Conservation (phyloP, 805 yeast species). For the Schwanniomyces sp. region DNA sequence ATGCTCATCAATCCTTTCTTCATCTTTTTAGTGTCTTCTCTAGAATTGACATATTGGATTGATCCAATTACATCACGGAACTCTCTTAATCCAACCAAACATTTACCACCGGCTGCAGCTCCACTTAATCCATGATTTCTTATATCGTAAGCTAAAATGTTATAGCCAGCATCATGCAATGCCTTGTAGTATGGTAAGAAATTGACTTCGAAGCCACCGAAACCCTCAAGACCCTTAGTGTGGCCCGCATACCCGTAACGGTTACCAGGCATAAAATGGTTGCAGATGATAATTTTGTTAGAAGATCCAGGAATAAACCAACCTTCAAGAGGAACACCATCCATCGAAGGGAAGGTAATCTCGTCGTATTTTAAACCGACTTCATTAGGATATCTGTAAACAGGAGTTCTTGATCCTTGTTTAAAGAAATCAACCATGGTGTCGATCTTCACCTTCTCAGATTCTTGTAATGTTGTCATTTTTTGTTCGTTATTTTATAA, state of each 20-base stretch:
- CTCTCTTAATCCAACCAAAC: constrained; percentile 2
- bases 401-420: constrained; percentile 2
- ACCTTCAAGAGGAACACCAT: constrained; percentile 5
- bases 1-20: constrained; percentile 3
- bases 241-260: constrained; percentile 6
- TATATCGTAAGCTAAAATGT: constrained; percentile 4
- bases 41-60: constrained; percentile 3
- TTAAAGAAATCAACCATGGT: not conserved
- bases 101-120: constrained; percentile 4
- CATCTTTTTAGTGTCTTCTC: constrained; percentile 6
- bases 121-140: constrained; percentile 6
- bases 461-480: not conserved
- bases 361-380: constrained; percentile 5
- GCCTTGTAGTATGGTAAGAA: constrained; percentile 2
- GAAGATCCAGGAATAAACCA: constrained; percentile 6
- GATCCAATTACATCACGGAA: constrained; percentile 8
- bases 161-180: constrained; percentile 6
- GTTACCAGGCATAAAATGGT: constrained; percentile 7
- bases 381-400: not conserved
- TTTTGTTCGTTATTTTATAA: too few relatives aligned
- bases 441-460: not conserved
- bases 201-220: constrained; percentile 7
- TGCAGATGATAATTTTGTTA: constrained; percentile 1
- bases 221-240: not conserved
- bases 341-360: constrained; percentile 2